Conservation (phyloP, 306 rosid species). For the Macrotyloma uniflorum region DNA sequence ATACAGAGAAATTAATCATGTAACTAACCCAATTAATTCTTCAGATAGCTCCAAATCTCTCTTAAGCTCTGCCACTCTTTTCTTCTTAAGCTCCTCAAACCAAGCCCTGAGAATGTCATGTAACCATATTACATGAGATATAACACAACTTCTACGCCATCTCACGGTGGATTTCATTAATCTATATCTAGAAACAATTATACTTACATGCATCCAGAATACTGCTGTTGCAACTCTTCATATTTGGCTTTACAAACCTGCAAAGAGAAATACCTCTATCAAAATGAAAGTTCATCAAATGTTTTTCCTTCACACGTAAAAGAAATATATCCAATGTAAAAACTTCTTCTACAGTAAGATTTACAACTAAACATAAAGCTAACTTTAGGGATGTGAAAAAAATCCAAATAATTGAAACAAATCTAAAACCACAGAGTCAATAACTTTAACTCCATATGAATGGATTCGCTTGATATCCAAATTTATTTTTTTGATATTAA, state of each 20-base stretch:
- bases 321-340: not conserved
- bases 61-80: slow-evolving; percentile 68
- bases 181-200: not conserved
- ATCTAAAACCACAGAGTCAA: no score
- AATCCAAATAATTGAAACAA: no score
- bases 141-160: not conserved
- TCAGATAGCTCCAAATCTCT: slow-evolving; percentile 65
- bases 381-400: no score
- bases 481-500: no score
- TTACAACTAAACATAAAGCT: no score
- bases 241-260: slow-evolving; percentile 74
- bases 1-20: slow-evolving; percentile 8
- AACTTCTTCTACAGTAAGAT: no score
- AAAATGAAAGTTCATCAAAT: not conserved
- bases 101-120: slow-evolving; percentile 53
- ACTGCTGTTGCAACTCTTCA: slow-evolving; percentile 60
- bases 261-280: slow-evolving; percentile 19
- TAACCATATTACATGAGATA: slow-evolving; percentile 27
- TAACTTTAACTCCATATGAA: no score
- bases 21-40: slow-evolving; percentile 75
- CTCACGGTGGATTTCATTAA: not conserved
- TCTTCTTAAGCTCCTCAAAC: slow-evolving; percentile 75
- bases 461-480: no score
- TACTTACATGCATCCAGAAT: slow-evolving; percentile 63
- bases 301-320: not conserved